Conservation (phyloP, 1,139 yeast genomes). For the Sugiyamaella japonica region DNA sequence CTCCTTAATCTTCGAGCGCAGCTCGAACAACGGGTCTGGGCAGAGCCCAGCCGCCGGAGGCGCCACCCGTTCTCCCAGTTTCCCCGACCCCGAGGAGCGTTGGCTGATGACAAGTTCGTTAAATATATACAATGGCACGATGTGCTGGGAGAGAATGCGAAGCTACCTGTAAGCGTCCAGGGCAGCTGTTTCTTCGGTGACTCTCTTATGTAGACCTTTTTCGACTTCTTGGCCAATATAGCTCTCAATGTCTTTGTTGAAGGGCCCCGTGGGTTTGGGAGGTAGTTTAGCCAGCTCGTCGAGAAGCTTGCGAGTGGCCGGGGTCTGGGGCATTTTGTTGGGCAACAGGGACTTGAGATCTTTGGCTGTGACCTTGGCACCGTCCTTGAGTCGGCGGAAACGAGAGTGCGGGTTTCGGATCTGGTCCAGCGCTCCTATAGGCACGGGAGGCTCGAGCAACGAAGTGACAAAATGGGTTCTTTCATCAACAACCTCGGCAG, state of each 20-base stretch:
- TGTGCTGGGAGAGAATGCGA: background rate
- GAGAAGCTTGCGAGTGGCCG: slow-evolving; percentile 43
- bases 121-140: slow-evolving; percentile 1
- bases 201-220: slow-evolving; percentile 45
- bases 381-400: slow-evolving; percentile 42
- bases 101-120: background rate
- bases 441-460: slow-evolving; percentile 66
- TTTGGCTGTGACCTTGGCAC: slow-evolving; percentile 57
- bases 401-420: slow-evolving; percentile 72
- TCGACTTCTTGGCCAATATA: slow-evolving; percentile 57
- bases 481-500: slow-evolving; percentile 60
- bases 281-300: slow-evolving; percentile 56
- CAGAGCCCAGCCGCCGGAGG: background rate
- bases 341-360: slow-evolving; percentile 60
- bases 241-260: slow-evolving; percentile 66
- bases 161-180: slow-evolving; percentile 34
- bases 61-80: background rate
- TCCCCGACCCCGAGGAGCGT: no score
- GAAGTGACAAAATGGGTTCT: slow-evolving; percentile 76
- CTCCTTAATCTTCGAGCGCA: background rate
- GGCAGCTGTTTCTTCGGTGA: slow-evolving; percentile 35
- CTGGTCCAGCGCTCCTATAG: slow-evolving; percentile 62
- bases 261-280: slow-evolving; percentile 48
- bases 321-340: slow-evolving; percentile 62
- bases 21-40: slow-evolving; percentile 1